These are phyloP conservation scores for Fragaria nilgerrensis DNA, from an alignment of 306 rosid species.

Conservation along the genomic window DNA sequence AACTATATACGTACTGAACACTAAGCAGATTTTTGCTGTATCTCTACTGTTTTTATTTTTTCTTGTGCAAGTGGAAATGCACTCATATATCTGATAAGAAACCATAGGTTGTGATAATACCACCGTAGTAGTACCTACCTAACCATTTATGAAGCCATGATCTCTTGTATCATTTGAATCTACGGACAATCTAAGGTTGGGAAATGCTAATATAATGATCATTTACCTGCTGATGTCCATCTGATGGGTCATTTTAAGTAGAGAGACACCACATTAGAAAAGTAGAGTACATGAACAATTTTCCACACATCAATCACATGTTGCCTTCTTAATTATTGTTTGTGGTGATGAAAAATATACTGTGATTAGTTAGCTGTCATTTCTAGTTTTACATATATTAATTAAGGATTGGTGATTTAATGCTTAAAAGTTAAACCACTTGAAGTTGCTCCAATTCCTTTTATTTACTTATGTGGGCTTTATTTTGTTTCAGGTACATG, in stretches of 20 bases:
- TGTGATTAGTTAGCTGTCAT: background rate
- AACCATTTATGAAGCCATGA: background rate
- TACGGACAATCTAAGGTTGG: background rate
- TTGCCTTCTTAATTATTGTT: background rate
- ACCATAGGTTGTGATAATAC: background rate
- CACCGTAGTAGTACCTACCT: background rate
- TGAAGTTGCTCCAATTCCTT: background rate
- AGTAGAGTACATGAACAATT: background rate
- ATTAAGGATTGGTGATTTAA: background rate
- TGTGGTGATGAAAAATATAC: background rate
- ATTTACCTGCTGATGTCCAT: background rate
- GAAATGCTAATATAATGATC: background rate
- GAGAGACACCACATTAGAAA: background rate
- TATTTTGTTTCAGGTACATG: constrained; percentile 61
- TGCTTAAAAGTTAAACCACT: background rate
- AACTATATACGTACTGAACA: background rate
- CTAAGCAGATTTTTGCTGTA: background rate
- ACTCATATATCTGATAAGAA: background rate
- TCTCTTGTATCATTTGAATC: background rate
- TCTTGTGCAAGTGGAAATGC: background rate
- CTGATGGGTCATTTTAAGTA: background rate
- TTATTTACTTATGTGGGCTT: background rate
- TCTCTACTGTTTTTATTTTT: background rate
- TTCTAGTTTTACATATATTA: background rate
- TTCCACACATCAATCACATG: background rate